These are phyloP conservation scores for Thalia dealbata DNA, from an alignment of 176 grass and related monocot species.

Conservation along the genomic window DNA sequence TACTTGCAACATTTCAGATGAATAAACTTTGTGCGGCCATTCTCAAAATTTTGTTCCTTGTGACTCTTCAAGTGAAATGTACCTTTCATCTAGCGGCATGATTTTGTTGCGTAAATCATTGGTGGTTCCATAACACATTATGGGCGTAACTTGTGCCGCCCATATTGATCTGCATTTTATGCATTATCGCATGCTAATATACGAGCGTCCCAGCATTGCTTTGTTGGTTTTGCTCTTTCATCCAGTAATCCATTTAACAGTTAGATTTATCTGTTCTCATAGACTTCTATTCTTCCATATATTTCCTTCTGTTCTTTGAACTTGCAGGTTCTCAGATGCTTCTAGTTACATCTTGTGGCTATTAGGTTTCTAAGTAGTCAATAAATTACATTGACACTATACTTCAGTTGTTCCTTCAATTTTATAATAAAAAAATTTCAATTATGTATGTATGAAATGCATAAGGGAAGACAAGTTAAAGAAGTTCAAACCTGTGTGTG, in stretches of 20 bases:
- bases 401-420: neutral
- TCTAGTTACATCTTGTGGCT: neutral
- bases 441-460: neutral
- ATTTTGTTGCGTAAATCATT: neutral
- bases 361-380: neutral
- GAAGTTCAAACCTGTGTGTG: neutral
- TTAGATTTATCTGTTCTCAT: neutral
- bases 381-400: neutral
- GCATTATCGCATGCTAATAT: neutral
- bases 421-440: neutral
- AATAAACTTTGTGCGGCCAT: neutral
- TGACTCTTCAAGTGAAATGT: neutral
- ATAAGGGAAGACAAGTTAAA: neutral
- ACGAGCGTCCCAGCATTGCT: too few species aligned
- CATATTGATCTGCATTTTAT: neutral
- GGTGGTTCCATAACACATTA: neutral
- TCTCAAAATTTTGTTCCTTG: neutral
- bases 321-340: neutral
- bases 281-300: neutral
- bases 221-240: neutral
- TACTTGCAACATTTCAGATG: constrained; percentile 1
- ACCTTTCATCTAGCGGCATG: neutral
- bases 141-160: neutral
- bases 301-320: too few species aligned
- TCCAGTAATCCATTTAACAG: neutral